phyloP scores from a whole-genome alignment of 345 rosid species.

The Combretum micranthum region DNA sequence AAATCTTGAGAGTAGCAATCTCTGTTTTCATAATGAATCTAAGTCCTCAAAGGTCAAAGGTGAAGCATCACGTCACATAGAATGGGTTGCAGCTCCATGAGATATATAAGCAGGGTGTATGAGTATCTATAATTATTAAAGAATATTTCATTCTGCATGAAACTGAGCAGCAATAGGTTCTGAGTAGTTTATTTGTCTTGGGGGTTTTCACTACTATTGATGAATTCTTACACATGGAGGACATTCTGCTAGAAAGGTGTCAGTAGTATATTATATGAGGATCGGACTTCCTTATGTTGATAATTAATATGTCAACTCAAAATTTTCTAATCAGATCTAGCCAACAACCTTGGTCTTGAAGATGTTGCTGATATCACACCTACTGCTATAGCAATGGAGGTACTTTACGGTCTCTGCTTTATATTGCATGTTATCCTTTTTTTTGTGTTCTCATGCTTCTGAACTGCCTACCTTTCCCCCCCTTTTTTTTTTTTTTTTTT shows the following conservation, averaged over 20 bases:
- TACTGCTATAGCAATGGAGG: slow-evolving; percentile 36
- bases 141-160: no score
- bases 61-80: no score
- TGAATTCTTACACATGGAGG: no score
- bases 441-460: background rate
- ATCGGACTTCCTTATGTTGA: background rate
- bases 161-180: no score
- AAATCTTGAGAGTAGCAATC: no score
- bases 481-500: background rate
- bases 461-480: background rate
- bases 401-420: slow-evolving; percentile 4
- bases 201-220: no score
- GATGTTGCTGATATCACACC: slow-evolving; percentile 30
- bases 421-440: background rate
- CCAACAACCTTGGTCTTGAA: slow-evolving; percentile 16
- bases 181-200: no score
- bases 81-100: background rate
- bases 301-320: slow-evolving; percentile 1
- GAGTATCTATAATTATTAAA: no score
- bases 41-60: no score
- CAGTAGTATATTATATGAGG: background rate
- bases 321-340: slow-evolving; percentile 19
- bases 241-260: background rate
- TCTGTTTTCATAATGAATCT: no score
- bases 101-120: background rate